Conservation (phyloP, 768 basidiomycete genomes). For the Steccherinum ochraceum region DNA sequence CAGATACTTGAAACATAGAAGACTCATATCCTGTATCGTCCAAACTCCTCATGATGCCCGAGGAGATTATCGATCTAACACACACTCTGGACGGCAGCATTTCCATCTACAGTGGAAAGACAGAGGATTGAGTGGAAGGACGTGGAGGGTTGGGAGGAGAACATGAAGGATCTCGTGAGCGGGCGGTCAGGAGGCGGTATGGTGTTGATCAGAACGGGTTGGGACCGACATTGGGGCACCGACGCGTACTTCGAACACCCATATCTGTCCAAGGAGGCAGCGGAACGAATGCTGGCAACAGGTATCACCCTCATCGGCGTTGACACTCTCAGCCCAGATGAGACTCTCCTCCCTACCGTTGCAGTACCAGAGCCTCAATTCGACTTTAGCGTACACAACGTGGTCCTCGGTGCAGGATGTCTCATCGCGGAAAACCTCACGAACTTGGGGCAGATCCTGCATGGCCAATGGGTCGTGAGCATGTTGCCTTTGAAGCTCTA, state of each 20-base stretch:
- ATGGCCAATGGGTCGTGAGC: conserved; percentile 38
- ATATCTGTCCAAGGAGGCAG: conserved; percentile 45
- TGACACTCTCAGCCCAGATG: conserved; percentile 65
- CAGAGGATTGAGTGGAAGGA: conserved; percentile 51
- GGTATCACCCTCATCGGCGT: conserved; percentile 57
- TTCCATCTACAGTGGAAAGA: conserved; percentile 55
- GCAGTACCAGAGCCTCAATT: conserved; percentile 26
- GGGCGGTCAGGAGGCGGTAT: conserved; percentile 33
- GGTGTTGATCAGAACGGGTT: conserved; percentile 61
- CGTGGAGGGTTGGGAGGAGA: conserved; percentile 32
- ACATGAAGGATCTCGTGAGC: conserved; percentile 33
- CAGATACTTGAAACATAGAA: too few species aligned
- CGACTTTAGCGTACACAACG: conserved; percentile 41
- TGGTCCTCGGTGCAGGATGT: conserved; percentile 50
- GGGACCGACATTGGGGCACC: conserved; percentile 51
- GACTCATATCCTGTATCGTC: too few species aligned
- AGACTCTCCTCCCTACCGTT: conserved; percentile 20
- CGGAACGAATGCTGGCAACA: conserved; percentile 36
- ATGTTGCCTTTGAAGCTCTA: conserved; percentile 52
- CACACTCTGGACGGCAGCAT: conserved; percentile 38
- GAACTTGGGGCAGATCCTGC: conserved; percentile 40
- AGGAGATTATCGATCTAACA: conserved; percentile 43
- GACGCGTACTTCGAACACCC: conserved; percentile 53
- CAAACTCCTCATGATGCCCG: too few species aligned
- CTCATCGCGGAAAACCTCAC: conserved; percentile 69